Percentiles rank a stretch among this genome's conserved stretches.
Evolutionary conservation across 768 basidiomycete genomes (phyloP).

Genomic region (Inosperma sp.): DNA sequence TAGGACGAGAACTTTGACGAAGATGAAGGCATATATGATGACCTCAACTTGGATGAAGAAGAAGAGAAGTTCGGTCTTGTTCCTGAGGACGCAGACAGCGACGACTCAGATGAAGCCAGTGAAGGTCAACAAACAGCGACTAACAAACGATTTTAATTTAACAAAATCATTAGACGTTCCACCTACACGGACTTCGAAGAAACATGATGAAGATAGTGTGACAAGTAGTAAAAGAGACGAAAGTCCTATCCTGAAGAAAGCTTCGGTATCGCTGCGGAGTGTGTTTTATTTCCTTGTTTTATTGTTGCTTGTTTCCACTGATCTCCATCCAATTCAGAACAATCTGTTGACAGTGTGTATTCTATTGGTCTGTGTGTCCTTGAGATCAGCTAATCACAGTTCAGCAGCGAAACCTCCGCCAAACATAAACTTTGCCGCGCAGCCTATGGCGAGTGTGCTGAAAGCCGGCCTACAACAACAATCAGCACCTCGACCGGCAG

Average conservation of each 20-base stretch:
- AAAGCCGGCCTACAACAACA: conserved; percentile 62
- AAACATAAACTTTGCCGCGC: conserved; percentile 75
- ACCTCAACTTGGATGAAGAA: conserved; percentile 94
- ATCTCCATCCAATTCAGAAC: conserved; percentile 41
- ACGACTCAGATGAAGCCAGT: conserved; percentile 68
- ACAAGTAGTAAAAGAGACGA: conserved; percentile 71
- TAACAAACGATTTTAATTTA: not conserved
- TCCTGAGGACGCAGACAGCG: conserved; percentile 72
- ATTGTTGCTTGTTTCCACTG: conserved; percentile 15
- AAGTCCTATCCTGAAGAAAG: conserved; percentile 79
- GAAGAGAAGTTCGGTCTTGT: conserved; percentile 88
- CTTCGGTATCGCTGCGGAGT: conserved; percentile 66
- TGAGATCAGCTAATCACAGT: conserved; percentile 17
- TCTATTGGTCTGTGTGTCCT: conserved; percentile 3
- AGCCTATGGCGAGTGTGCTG: conserved; percentile 70
- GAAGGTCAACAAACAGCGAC: conserved; percentile 49
- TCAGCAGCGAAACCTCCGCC: conserved; percentile 65
- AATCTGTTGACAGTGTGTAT: conserved; percentile 62
- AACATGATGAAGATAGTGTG: conserved; percentile 75
- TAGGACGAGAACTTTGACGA: conserved; percentile 98
- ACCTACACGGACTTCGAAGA: conserved; percentile 67
- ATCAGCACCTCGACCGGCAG: conserved; percentile 45
- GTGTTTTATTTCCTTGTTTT: conserved; percentile 28
- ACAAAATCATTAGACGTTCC: conserved; percentile 45
- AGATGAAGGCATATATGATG: conserved; percentile 96